Evolutionary conservation across 345 rosid genomes (phyloP).

Genomic region (Eucalyptus camaldulensis): DNA sequence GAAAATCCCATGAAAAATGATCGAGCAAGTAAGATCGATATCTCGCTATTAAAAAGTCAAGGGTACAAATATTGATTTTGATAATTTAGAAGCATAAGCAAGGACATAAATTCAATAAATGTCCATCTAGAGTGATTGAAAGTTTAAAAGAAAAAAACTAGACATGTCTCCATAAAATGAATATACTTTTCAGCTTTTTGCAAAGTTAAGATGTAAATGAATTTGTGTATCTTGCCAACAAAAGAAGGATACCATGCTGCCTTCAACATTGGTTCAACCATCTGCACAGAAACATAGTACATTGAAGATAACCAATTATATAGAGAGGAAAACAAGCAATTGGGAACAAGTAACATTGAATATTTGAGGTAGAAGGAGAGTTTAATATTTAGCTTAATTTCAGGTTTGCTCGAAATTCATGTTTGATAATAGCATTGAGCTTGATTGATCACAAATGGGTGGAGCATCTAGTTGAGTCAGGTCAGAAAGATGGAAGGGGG

Average conservation of each 20-base stretch:
- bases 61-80: background rate
- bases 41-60: constrained; percentile 35
- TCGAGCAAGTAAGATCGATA: constrained; percentile 70
- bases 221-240: background rate
- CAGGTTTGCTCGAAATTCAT: background rate
- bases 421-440: background rate
- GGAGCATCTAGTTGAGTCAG: background rate
- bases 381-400: background rate
- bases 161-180: background rate
- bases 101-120: background rate
- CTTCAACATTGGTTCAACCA: constrained; percentile 82
- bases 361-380: background rate
- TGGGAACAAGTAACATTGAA: background rate
- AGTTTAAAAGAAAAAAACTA: background rate
- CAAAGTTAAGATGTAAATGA: background rate
- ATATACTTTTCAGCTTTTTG: background rate
- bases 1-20: constrained; percentile 81
- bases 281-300: constrained; percentile 29
- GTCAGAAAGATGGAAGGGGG: background rate
- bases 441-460: background rate
- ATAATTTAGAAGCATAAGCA: background rate
- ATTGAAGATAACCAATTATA: background rate
- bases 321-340: background rate
- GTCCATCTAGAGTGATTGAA: background rate
- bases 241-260: constrained; percentile 65